Base-by-base conservation (phyloP, 202 grass and related monocot genomes). In the Schoenoplectus tabernaemontani region DNA sequence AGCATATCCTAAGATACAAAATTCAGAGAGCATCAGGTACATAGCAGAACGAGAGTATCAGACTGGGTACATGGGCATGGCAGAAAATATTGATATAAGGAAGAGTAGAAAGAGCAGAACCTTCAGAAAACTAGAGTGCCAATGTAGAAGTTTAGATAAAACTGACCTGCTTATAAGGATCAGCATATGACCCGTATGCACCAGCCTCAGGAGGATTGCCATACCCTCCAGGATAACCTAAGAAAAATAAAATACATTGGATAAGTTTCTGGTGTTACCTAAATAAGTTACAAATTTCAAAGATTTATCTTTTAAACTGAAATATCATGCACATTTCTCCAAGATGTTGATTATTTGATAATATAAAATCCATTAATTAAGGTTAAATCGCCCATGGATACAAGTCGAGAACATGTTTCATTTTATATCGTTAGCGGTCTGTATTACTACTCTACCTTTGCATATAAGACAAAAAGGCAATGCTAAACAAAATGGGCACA, bases 201-300 rank as follows among this genome's bases (percentile, higher is more conserved):
- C 19, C 36, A 77, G 19, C 74, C 28, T 54, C 74, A 3, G 74
- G 47, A 41, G 74, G 48, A 77, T 77, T 77, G 20, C 2, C 51
- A 33, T 59, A 59, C 4, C 30, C 53, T 77, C 74, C 74, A n/a
- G 26, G 30, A 77, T 77, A 77, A 39, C 23, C 74, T 76, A 10
- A 50, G 6, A 76, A 76, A 76, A 30, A 48, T 46, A n/a, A 47
- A 73, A 48, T 48, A 73, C 15, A 24, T 0, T 7, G 38, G 62
- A 7, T 64, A 64, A 64, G 13, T 7, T 17, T 64, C 60, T 36
- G 5, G 30, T 36, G 1, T 34, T 5, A 64, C 60, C 13, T 36
- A 1, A 64, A 32, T 26, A 59, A 12, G 3, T 60, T 60, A 22
- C 9, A 13, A 60, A 60, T 1, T 58, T 58, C 9, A n/a, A 5